Base-by-base conservation (phyloP, 1,284 basidiomycete species). In the Malassezia sp. region DNA sequence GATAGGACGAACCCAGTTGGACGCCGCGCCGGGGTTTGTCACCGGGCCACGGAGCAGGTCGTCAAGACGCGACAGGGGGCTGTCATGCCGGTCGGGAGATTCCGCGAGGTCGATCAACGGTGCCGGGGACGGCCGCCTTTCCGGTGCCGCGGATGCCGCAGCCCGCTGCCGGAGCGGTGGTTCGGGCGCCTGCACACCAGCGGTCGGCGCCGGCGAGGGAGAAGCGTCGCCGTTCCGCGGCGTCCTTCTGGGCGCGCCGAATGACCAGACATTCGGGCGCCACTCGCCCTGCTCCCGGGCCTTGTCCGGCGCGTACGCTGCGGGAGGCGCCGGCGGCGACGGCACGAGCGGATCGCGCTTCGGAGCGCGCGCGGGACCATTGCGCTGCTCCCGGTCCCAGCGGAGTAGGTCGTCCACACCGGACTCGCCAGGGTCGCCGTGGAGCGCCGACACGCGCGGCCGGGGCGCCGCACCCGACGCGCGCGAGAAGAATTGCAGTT, bases 1-100 rank as follows among this genome's bases (percentile, higher is more conserved):
- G 24, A 69, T 69, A 1, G 66, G 66, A 5, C 64, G 49, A 5
- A 60, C 57, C 66, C 66, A 69, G 36, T 67, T 60, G 34, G 55
- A 52, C 5, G 66, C 66, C 0, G 62, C 56, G 11, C 66, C 66
- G 0, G 62, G 24, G 36, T 69, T 69, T 7, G 64, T 48, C 0
- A 57, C 55, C 23, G 65, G 39, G 2, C 64, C 63, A 2, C 57
- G 62, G 1, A 59, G 57, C 10, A 69, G 34, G n/a, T 69, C 61
- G 31, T 62, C 51, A 8, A 67, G 28, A 4, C 11, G n/a, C n/a
- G n/a, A n/a, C n/a, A n/a, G n/a, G n/a, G n/a, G n/a, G n/a, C n/a
- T n/a, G n/a, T n/a, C n/a, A n/a, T n/a, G n/a, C n/a, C n/a, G n/a
- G 23, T 38, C 12, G 9, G 15, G 3, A 4, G 33, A 6, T 8